phyloP scores from a whole-genome alignment of 305 asterid genomes.

The Solanum hybrid region DNA sequence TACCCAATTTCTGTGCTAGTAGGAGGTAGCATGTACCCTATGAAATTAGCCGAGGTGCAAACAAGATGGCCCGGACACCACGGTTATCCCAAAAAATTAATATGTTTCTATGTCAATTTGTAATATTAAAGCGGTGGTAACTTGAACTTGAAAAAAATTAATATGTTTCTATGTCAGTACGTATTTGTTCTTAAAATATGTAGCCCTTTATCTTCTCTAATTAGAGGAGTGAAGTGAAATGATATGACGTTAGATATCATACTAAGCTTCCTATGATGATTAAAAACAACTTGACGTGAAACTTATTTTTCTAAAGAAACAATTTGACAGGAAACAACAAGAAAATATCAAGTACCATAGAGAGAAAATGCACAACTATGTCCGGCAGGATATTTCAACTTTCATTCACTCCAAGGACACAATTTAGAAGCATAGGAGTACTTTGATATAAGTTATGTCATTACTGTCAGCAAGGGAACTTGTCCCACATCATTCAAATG shows the following conservation, averaged over 20 bases:
- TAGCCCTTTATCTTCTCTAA: not conserved
- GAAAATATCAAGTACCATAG: not conserved
- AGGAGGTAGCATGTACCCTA: not conserved
- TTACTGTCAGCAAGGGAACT: slow-evolving; percentile 3
- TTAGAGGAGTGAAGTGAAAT: not conserved
- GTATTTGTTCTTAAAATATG: not conserved
- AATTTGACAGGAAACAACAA: not conserved
- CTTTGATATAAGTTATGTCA: not conserved
- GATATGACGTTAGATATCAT: not conserved
- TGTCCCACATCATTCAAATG: not conserved
- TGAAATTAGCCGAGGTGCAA: not conserved
- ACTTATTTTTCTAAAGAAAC: not conserved
- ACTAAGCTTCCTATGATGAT: not conserved
- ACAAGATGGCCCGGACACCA: not conserved
- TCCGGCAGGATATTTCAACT: not conserved
- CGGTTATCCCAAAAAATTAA: not conserved
- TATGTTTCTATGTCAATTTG: not conserved
- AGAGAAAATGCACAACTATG: not conserved
- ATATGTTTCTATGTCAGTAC: not conserved
- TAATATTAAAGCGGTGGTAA: not conserved
- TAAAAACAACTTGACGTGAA: not conserved
- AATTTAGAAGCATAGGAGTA: not conserved
- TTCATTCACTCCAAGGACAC: not conserved
- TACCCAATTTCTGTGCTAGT: not conserved
- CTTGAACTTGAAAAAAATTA: not conserved